A percentile compares a stretch with the other conserved stretches of the same genome.
Conservation (phyloP, 108 stramenopile species). For the Hondaea fermentalgiana region DNA sequence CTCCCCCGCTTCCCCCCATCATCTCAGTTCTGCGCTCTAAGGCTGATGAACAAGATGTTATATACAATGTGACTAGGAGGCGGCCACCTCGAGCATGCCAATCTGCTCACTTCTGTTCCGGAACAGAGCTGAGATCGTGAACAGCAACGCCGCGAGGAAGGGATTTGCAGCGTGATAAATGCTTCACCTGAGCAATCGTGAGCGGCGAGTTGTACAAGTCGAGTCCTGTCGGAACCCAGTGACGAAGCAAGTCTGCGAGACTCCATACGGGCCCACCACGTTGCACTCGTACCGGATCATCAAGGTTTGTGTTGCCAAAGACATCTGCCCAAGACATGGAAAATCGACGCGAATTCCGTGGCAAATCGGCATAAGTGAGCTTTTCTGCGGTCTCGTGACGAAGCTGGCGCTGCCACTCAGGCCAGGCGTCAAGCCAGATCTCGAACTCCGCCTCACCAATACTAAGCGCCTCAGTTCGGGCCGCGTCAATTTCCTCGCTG, state of each 20-base stretch:
- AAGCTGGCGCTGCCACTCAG: not conserved
- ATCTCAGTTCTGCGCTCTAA: too few relatives aligned
- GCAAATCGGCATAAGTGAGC: not conserved
- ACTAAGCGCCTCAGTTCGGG: not conserved
- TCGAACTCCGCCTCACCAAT: not conserved
- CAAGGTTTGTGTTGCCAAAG: not conserved
- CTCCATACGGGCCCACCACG: not conserved
- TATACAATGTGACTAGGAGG: too few relatives aligned
- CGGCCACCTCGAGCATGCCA: too few relatives aligned
- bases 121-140: too few relatives aligned
- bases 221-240: not conserved
- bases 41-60: too few relatives aligned
- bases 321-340: not conserved
- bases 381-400: not conserved
- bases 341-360: not conserved
- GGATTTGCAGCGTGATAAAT: not conserved
- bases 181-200: not conserved
- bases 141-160: not conserved
- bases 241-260: not conserved
- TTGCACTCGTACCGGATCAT: not conserved
- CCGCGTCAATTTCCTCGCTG: not conserved
- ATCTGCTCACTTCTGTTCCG: too few relatives aligned
- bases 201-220: conserved; percentile 12
- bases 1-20: too few relatives aligned
- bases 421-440: not conserved